Conservation (phyloP, 78 protist species). For the slime mould (Dictyostelium discoideum) region DNA sequence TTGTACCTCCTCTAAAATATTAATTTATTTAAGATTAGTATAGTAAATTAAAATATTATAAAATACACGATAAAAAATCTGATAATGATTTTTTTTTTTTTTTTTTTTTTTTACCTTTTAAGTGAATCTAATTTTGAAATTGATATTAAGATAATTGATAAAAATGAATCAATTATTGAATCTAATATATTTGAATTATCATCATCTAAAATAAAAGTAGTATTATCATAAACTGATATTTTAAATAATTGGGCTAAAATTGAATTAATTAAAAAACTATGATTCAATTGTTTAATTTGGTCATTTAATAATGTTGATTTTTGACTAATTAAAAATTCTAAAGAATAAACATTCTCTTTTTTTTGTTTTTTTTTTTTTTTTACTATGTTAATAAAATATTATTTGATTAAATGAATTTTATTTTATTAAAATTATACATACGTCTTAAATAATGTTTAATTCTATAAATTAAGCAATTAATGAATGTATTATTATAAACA, state of each 20-base stretch:
- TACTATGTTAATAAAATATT: too few relatives aligned
- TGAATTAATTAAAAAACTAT: background rate
- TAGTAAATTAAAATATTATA: background rate
- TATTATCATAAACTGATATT: background rate
- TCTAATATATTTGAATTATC: background rate
- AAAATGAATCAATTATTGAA: background rate
- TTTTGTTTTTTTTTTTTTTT: background rate
- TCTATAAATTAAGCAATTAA: background rate
- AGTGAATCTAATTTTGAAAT: background rate
- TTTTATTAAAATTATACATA: background rate
- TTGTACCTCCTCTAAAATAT: background rate
- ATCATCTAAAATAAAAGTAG: background rate
- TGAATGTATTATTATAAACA: background rate
- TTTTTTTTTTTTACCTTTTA: background rate
- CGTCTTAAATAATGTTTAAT: background rate
- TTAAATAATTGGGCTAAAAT: background rate
- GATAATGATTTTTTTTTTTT: too few relatives aligned
- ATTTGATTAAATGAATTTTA: background rate
- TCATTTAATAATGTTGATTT: background rate
- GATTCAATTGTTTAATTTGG: background rate
- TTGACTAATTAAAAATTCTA: background rate
- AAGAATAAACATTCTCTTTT: background rate
- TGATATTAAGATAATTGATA: background rate
- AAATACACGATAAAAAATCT: background rate
- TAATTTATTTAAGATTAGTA: too few relatives aligned